Base-by-base conservation (phyloP, 805 yeast species). In the Kodamaea kakaduensis region DNA sequence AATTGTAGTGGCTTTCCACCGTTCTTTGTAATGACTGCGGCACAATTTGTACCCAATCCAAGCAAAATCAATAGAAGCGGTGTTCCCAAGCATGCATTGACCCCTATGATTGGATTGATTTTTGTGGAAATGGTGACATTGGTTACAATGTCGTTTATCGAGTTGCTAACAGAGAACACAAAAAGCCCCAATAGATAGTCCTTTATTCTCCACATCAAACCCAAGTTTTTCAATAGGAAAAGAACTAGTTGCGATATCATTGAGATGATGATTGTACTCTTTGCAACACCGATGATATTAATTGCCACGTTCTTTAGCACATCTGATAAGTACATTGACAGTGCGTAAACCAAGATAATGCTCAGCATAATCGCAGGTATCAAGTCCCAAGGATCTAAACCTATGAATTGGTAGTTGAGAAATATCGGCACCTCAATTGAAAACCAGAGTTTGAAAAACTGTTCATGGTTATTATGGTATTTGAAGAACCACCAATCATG, bases 21-120 rank as follows among this genome's bases (percentile, higher is more conserved):
- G 14, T 34, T 34, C 18, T 17, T 13, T 16, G 22, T 17, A 6
- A 34, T 34, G 10, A 34, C 22, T 3, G 27, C 6, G 9, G 28
- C 19, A 2, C 75, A 69, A 47, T 72, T 73, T 9, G 66, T 46
- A 0, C 81, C 81, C 14, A 75, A 58, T 1, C 80, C 81, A 13
- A 73, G 50, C 40, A 74, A 51, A 6, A 71, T 64, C 27, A 71
- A 59, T 9, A 75, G 46, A 9, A 75, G 51, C 0, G 78, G 78
- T 1, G 80, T 69, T 1, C 81, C 80, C 38, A 74, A 59, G 43
- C 79, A 73, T 1, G 80, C 67, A 43, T 69, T 70, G 6, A 75
- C 50, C 0, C 78, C 79, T 10, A 61, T 47, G 6, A 55, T 43
- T 2, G 69, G 62, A 30, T 56, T 48, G 10, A 57, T 42, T 8